phyloP scores from a whole-genome alignment of 495 filamentous ascomycete genomes.

The Trypethelium eluteriae region DNA sequence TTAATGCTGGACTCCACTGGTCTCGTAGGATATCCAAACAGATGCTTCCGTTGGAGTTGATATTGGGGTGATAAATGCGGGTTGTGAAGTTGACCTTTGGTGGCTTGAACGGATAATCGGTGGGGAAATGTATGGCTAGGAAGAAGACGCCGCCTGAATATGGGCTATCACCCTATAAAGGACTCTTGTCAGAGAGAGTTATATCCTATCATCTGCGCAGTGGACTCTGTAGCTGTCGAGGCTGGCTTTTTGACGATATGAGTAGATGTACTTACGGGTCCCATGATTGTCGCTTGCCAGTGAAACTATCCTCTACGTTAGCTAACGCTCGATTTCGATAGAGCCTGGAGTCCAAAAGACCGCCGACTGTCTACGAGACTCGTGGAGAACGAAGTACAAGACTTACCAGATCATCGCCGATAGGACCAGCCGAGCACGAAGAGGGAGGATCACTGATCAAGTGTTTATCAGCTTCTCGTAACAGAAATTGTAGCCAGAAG shows the following conservation, averaged over 20 bases:
- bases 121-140: slow-evolving; percentile 95
- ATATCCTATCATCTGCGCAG: too few species aligned
- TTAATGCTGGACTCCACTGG: slow-evolving; percentile 97
- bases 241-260: neutral
- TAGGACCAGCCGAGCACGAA: slow-evolving; percentile 93
- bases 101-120: slow-evolving; percentile 99
- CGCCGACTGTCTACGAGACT: neutral
- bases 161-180: slow-evolving; percentile 72
- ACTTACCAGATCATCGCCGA: slow-evolving; percentile 95
- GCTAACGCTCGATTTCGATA: neutral
- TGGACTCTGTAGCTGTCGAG: neutral
- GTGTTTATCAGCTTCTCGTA: neutral
- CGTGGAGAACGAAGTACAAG: neutral
- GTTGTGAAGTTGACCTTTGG: slow-evolving; percentile 99
- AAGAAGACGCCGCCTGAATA: slow-evolving; percentile 98
- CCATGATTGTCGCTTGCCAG: slow-evolving; percentile 99
- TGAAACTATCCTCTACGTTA: slow-evolving; percentile 62
- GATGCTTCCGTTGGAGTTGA: slow-evolving; percentile 99
- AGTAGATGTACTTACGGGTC: slow-evolving; percentile 66
- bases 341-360: neutral
- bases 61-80: slow-evolving; percentile 98
- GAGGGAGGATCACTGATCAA: slow-evolving; percentile 82
- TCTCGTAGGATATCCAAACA: slow-evolving; percentile 96
- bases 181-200: too few species aligned
- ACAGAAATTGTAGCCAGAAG: neutral